Evolutionary conservation across 805 yeast genomes (phyloP).

Genomic region (Barnettozyma populi): DNA sequence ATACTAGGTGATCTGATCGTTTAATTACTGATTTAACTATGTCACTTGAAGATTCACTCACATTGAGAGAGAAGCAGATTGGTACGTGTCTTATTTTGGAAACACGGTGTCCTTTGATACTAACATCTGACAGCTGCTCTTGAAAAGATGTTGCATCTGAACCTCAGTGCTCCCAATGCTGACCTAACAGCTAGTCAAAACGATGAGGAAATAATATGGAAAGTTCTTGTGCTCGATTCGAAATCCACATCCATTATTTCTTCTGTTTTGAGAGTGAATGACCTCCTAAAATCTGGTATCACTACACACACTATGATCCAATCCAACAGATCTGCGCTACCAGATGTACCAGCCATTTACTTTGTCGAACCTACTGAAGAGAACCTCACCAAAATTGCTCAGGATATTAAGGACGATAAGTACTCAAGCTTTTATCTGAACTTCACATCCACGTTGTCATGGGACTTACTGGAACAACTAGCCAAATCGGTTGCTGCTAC

Average conservation of each 20-base stretch:
- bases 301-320: constrained; percentile 80
- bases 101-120: neutral
- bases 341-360: constrained; percentile 93
- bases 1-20: too few relatives aligned
- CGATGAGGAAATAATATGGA: constrained; percentile 78
- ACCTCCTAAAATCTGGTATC: constrained; percentile 82
- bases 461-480: constrained; percentile 80
- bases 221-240: constrained; percentile 77
- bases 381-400: constrained; percentile 62
- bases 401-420: constrained; percentile 67
- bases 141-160: constrained; percentile 82
- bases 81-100: constrained; percentile 20
- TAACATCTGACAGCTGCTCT: constrained; percentile 36
- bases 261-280: constrained; percentile 88
- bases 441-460: constrained; percentile 73
- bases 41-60: constrained; percentile 11
- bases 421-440: constrained; percentile 80
- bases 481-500: constrained; percentile 74
- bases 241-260: constrained; percentile 83
- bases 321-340: constrained; percentile 72
- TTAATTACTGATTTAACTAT: constrained; percentile 4
- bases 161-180: constrained; percentile 48
- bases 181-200: constrained; percentile 50
- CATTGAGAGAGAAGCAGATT: constrained; percentile 39
- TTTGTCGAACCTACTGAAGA: constrained; percentile 83